phyloP scores from a whole-genome alignment of 495 filamentous ascomycete genomes.

The Podospora comata region DNA sequence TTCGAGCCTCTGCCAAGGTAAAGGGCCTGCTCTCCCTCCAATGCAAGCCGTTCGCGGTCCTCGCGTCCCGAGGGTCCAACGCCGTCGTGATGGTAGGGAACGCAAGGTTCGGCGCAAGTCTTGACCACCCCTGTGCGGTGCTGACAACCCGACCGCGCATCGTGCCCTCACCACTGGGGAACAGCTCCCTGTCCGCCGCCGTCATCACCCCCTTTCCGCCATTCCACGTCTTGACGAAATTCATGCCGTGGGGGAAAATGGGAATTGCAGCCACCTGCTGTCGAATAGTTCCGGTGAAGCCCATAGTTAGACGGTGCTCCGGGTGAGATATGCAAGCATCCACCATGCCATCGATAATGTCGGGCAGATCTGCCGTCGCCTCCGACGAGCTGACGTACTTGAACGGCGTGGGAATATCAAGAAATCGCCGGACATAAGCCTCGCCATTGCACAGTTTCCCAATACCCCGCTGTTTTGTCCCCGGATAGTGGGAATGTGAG shows the following conservation, averaged over 20 bases:
- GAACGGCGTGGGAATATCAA: constrained; percentile 52
- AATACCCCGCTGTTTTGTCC: constrained; percentile 34
- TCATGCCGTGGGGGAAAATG: constrained; percentile 44
- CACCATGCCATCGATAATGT: constrained; percentile 52
- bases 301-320: constrained; percentile 54
- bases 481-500: constrained; percentile 58
- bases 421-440: constrained; percentile 52
- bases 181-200: constrained; percentile 33
- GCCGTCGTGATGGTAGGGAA: constrained; percentile 57
- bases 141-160: constrained; percentile 10
- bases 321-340: constrained; percentile 57
- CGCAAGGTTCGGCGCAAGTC: constrained; percentile 49
- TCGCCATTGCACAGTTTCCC: constrained; percentile 60
- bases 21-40: constrained; percentile 57
- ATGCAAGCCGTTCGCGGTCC: constrained; percentile 52
- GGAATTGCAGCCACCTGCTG: constrained; percentile 42
- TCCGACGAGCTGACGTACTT: constrained; percentile 47
- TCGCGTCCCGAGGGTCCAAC: constrained; percentile 44
- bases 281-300: constrained; percentile 31
- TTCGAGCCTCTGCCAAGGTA: constrained; percentile 58
- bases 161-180: constrained; percentile 14
- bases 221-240: constrained; percentile 43
- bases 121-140: constrained; percentile 44
- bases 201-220: constrained; percentile 41
- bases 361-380: constrained; percentile 57